Evolutionary conservation across 805 yeast species (phyloP), one percentile per base, ranked within the genome.

Genomic region (Cyberlindnera subsufficiens): DNA sequence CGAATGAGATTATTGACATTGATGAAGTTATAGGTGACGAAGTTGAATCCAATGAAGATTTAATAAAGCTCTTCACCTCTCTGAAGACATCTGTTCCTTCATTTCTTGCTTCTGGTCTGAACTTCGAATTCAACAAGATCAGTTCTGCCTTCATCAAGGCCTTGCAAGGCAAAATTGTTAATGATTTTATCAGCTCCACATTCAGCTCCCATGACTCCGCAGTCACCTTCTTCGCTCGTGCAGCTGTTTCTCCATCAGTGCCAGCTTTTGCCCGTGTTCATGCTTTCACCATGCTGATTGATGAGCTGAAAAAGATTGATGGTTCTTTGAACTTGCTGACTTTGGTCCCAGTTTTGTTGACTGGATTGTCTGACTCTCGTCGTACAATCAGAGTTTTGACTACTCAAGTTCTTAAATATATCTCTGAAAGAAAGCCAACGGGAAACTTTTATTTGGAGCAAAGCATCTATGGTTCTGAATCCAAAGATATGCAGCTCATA

Each of bases 141-240:
- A 58, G 70, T 14, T 60, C 70, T 3, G 47, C 69, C 14, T 77
- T 72, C 53, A 60, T 76, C 32, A 66, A 61, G 43, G 68, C 81
- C 13, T 65, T 78, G 33, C 60, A 61, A 11, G 41, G 43, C 34
- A 47, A 52, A 38, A 36, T 49, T 1, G 25, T 42, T 3, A 14
- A 42, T 1, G 43, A 47, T 37, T 71, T 71, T 39, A 46, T 60
- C 35, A 53, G 62, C 3, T 52, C 60, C 0, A 55, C 61, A 10
- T 74, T 77, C 45, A 52, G 64, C 1, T 58, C 72, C 3, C 43
- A 55, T 2, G 78, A 71, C 46, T 53, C 75, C 2, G 66, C 69
- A 29, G 49, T 79, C n/a, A 74, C 89, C 0, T 85, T 83, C 55
- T 58, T 80, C 33, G 53, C 78, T 11, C 69, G 89, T 58, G 66